Evolutionary conservation across 2,329 filamentous ascomycete genomes (phyloP).

Genomic region (Teratosphaeria epicoccoides): DNA sequence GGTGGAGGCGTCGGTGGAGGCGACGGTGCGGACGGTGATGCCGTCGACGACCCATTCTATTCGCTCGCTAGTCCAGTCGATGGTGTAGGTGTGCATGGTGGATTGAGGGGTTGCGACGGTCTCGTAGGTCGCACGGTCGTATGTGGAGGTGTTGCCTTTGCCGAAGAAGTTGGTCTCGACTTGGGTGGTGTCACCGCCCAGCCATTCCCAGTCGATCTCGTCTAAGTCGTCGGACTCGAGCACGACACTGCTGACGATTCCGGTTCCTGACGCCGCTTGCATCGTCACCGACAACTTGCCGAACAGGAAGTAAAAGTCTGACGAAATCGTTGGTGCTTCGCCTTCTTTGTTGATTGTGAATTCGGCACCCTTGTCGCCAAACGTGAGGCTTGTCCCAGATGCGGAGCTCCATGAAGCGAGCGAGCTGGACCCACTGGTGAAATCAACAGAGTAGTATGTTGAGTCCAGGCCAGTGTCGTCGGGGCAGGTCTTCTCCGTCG

Average conservation of each 20-base stretch:
- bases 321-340: constrained; percentile 68
- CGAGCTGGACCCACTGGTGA: constrained; percentile 47
- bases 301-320: constrained; percentile 80
- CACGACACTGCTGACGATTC: constrained; percentile 88
- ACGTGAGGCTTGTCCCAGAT: constrained; percentile 55
- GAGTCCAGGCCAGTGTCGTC: constrained; percentile 60
- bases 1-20: constrained; percentile 48
- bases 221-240: constrained; percentile 85
- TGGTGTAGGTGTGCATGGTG: constrained; percentile 60
- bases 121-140: constrained; percentile 58
- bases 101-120: constrained; percentile 46
- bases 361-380: constrained; percentile 51
- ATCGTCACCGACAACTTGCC: constrained; percentile 68
- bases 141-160: constrained; percentile 61
- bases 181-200: constrained; percentile 48
- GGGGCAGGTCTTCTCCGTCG: constrained; percentile 59
- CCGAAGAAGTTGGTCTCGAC: constrained; percentile 70
- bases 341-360: constrained; percentile 62
- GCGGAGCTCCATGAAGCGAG: constrained; percentile 51
- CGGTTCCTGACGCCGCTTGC: constrained; percentile 75
- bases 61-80: constrained; percentile 57
- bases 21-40: constrained; percentile 56
- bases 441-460: constrained; percentile 37
- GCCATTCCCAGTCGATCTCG: constrained; percentile 63
- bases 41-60: constrained; percentile 64